phyloP scores from a whole-genome alignment of 106 monocot genomes.

The Dendrobium nobile region DNA sequence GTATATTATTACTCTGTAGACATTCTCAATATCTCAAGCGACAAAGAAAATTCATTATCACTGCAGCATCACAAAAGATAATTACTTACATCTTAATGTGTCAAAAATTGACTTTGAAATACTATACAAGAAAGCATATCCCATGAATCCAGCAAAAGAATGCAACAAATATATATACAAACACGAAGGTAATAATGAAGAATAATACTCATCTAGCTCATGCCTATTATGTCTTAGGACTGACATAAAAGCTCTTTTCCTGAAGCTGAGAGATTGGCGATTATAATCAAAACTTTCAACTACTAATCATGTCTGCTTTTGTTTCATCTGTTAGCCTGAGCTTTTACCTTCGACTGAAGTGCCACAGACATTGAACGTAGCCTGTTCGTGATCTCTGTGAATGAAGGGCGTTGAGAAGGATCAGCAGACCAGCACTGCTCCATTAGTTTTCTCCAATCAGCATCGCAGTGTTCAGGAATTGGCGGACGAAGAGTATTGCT shows the following conservation, averaged over 20 bases:
- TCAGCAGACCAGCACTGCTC: constrained; percentile 84
- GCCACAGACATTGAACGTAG: constrained; percentile 52
- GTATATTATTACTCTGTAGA: too few relatives aligned
- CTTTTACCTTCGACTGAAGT: constrained; percentile 34
- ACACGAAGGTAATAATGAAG: background rate
- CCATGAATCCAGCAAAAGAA: background rate
- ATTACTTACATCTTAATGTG: background rate
- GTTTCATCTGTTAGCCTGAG: constrained; percentile 22
- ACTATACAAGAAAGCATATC: constrained; percentile 1
- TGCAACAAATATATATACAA: background rate
- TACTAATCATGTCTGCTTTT: background rate
- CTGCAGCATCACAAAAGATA: background rate
- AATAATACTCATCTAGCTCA: background rate
- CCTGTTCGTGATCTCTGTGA: constrained; percentile 61
- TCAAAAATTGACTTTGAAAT: background rate
- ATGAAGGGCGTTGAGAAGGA: constrained; percentile 63
- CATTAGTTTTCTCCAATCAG: constrained; percentile 79
- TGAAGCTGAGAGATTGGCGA: background rate
- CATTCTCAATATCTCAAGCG: too few relatives aligned
- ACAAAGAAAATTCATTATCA: background rate
- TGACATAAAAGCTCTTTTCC: background rate
- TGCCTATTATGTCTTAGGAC: too few relatives aligned
- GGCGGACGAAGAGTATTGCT: constrained; percentile 77
- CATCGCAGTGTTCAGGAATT: constrained; percentile 56
- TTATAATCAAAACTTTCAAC: background rate